Percentiles rank a stretch among this genome's conserved stretches.
Evolutionary conservation across 495 filamentous ascomycete species (phyloP).

Genomic region (Hypoxylon trugodes): DNA sequence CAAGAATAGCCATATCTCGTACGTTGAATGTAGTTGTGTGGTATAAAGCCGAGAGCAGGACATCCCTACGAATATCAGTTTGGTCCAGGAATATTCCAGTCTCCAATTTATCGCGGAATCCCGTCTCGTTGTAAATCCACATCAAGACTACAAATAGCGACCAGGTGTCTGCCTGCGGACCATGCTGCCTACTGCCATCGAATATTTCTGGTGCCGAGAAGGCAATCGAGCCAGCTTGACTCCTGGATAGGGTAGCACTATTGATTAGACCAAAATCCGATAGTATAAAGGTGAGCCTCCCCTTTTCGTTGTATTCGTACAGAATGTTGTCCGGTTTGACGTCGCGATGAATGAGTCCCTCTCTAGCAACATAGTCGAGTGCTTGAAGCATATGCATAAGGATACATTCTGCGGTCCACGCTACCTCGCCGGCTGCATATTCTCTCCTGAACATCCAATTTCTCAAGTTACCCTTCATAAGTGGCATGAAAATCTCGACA

Average conservation of each 20-base stretch:
- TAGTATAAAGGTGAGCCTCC: slow-evolving; percentile 44
- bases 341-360: slow-evolving; percentile 79
- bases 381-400: slow-evolving; percentile 48
- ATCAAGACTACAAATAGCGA: too few species aligned
- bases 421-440: slow-evolving; percentile 1
- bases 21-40: too few species aligned
- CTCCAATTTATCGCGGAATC: too few species aligned
- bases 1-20: too few species aligned
- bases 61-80: too few species aligned
- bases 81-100: too few species aligned
- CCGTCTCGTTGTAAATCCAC: too few species aligned
- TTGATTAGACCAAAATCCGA: slow-evolving; percentile 49
- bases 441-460: too few species aligned
- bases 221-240: slow-evolving; percentile 36
- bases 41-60: too few species aligned
- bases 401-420: slow-evolving; percentile 11
- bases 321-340: slow-evolving; percentile 85
- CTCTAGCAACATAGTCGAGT: slow-evolving; percentile 38
- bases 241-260: slow-evolving; percentile 9
- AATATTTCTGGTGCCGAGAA: slow-evolving; percentile 50
- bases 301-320: slow-evolving; percentile 9
- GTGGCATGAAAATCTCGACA: slow-evolving; percentile 50
- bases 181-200: too few species aligned
- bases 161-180: too few species aligned
- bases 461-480: slow-evolving; percentile 44